Base-by-base conservation (phyloP, 768 basidiomycete species). In the Roridomyces roridus region DNA sequence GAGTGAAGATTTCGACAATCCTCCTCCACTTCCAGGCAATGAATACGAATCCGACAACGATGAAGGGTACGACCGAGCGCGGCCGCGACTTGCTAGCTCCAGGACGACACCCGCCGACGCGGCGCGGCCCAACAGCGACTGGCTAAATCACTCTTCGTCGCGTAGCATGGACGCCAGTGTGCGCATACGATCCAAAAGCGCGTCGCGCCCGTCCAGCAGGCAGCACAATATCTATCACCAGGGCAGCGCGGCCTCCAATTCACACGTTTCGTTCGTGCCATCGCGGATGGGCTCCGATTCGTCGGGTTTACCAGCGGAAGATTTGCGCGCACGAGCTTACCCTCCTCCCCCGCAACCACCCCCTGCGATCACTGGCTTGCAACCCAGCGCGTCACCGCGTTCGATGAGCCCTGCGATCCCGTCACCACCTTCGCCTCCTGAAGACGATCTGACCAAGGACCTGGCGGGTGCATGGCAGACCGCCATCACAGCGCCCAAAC, bases 401-500 rank as follows among this genome's bases (percentile, higher is more conserved):
- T 17, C 31, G 11, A 47, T 36, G 14, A 36, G 9, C 34, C 18
- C 20, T 0, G 46, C 31, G 15, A 11, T 34, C 7, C 31, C 31
- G 46, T n/a, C 48, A 29, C 2, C 51, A 9, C 18, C 55, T 3
- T 15, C 37, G 15, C 24, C 25, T n/a, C 61, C 61, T 25, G 49
- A 57, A 24, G 61, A 62, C 36, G 61, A 62, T 5, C 26, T 62
- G 15, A 58, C 61, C 3, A 51, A 53, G 20, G 44, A 34, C 25
- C 44, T 62, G 4, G 61, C 61, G 17, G 61, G 48, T 1, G 61
- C 61, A 6, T 62, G 61, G 61, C 18, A 51, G 28, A 24, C 43
- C 44, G 61, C 61, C 23, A 62, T 51, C 31, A 62, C 61, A 20
- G 61, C 47, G 26, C 61, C 61, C 6, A 62, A 53, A 17, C 31